phyloP scores from a whole-genome alignment of 1,139 yeast species.

The Sugiyamaella castrensis region DNA sequence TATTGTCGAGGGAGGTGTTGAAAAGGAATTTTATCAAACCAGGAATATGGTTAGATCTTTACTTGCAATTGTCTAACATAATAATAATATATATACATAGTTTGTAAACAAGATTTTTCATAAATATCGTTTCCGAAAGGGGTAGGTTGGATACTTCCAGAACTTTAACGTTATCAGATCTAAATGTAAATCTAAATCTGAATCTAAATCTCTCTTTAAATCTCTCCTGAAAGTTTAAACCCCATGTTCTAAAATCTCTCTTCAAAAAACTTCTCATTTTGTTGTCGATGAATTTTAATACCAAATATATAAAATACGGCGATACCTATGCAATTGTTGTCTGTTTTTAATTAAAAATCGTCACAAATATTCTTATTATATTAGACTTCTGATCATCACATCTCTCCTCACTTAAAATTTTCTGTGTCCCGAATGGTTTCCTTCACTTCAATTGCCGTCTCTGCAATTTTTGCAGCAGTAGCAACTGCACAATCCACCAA shows the following conservation, averaged over 20 bases:
- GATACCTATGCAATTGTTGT: neutral
- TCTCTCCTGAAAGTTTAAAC: neutral
- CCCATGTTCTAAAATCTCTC: neutral
- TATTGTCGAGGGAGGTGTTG: conserved; percentile 76
- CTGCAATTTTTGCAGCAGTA: conserved; percentile 14
- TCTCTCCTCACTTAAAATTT: neutral
- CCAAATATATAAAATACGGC: neutral
- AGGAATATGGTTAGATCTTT: conserved; percentile 71
- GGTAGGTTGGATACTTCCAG: neutral
- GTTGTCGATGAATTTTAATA: neutral
- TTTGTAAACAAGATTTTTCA: conserved; percentile 1
- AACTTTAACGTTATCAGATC: no score
- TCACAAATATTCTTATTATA: conserved; percentile 14
- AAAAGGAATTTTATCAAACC: conserved; percentile 74
- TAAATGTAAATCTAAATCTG: neutral
- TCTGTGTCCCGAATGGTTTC: conserved; percentile 16
- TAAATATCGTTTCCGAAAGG: neutral
- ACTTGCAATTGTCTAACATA: conserved; percentile 64
- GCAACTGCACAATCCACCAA: conserved; percentile 17
- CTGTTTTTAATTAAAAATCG: neutral
- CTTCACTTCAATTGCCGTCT: conserved; percentile 13
- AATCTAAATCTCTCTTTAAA: neutral
- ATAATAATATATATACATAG: no score
- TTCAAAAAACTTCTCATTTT: no score
- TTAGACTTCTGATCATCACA: conserved; percentile 7